Evolutionary conservation across 805 yeast genomes (phyloP).

Genomic region (Zygosaccharomyces lentus): DNA sequence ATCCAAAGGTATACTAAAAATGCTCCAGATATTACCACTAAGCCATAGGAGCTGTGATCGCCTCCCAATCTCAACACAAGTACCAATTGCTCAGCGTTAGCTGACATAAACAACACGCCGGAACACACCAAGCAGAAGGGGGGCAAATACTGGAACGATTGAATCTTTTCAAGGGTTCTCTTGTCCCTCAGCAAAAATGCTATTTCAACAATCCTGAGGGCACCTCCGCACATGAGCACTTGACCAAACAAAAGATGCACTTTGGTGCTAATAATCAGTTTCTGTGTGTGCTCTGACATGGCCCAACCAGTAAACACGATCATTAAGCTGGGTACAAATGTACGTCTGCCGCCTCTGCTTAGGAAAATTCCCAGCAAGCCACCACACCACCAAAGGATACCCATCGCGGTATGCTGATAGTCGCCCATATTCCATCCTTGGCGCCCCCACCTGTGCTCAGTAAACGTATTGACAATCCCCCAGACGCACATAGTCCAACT

Average conservation of each 20-base stretch:
- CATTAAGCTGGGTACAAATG: constrained; percentile 75
- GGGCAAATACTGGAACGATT: constrained; percentile 81
- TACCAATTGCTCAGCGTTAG: constrained; percentile 81
- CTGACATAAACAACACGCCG: constrained; percentile 86
- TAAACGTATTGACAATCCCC: constrained; percentile 93
- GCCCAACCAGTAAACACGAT: constrained; percentile 90
- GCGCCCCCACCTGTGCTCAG: constrained; percentile 92
- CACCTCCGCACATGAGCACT: constrained; percentile 74
- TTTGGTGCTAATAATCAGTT: constrained; percentile 70
- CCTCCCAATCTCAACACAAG: constrained; percentile 71
- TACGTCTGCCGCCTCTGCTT: constrained; percentile 61
- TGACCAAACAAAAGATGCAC: constrained; percentile 86
- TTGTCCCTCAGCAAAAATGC: constrained; percentile 68
- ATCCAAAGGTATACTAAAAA: constrained; percentile 67
- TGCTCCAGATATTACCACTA: constrained; percentile 68
- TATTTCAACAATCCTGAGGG: constrained; percentile 71
- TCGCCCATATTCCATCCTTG: constrained; percentile 91
- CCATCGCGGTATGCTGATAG: constrained; percentile 94
- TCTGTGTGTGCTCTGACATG: constrained; percentile 86
- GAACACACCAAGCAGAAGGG: constrained; percentile 73
- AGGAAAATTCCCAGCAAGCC: constrained; percentile 81
- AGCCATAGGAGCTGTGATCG: constrained; percentile 78
- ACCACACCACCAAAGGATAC: constrained; percentile 94
- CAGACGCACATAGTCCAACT: constrained; percentile 74
- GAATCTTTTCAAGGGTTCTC: constrained; percentile 44